Conservation (phyloP, 139 green algal species). For the Pleodorina starrii region DNA sequence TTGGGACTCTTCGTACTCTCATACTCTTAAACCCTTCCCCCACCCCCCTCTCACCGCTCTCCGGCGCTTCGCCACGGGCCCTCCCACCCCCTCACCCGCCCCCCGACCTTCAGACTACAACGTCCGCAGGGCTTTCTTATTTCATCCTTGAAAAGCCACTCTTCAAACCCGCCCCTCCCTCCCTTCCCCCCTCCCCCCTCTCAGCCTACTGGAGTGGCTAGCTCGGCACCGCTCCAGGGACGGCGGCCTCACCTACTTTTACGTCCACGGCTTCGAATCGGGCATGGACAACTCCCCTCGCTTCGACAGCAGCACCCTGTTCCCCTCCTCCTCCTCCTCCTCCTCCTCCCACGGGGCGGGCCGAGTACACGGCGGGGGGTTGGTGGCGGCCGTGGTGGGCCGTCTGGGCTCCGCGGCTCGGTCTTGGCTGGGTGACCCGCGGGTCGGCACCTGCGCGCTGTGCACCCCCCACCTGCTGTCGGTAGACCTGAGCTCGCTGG, state of each 20-base stretch:
- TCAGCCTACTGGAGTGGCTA: constrained; percentile 35
- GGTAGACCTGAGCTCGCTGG: constrained; percentile 33
- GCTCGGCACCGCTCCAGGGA: constrained; percentile 26
- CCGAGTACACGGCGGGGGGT: neutral
- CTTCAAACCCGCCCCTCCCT: neutral
- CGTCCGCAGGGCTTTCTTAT: neutral
- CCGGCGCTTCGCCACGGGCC: neutral
- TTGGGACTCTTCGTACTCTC: neutral
- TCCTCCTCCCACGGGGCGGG: too few relatives aligned
- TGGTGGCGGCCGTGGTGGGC: neutral
- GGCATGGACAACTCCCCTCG: constrained; percentile 46
- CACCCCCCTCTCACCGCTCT: neutral
- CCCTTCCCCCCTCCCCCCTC: neutral
- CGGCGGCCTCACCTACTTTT: constrained; percentile 26
- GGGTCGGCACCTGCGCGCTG: neutral
- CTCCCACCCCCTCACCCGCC: neutral
- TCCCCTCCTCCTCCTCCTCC: too few relatives aligned
- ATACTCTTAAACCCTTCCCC: neutral
- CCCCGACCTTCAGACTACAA: neutral
- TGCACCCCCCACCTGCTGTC: constrained; percentile 9
- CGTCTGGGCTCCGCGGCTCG: neutral
- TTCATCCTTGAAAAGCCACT: neutral
- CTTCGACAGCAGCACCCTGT: constrained; percentile 38
- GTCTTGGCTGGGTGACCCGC: neutral
- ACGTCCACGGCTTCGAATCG: constrained; percentile 35